phyloP scores from a whole-genome alignment of 495 filamentous ascomycete genomes.

The Trichoderma asperelloides region DNA sequence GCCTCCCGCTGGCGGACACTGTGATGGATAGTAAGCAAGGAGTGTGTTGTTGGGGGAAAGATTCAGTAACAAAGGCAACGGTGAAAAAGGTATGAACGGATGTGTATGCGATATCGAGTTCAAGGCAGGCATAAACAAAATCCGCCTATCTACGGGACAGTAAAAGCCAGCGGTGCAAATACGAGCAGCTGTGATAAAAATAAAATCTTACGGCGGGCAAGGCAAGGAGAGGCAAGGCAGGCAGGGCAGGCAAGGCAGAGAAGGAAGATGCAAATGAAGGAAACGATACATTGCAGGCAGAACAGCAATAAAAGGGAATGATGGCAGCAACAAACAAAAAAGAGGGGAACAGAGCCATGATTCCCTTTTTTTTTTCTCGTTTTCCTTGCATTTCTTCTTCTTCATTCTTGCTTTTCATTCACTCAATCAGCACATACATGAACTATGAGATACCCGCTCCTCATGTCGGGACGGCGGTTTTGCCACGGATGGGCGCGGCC shows the following conservation, averaged over 20 bases:
- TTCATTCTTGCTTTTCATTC: background rate
- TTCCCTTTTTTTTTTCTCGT: background rate
- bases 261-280: background rate
- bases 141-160: background rate
- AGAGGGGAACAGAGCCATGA: background rate
- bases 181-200: background rate
- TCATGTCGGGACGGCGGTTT: background rate
- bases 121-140: background rate
- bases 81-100: too few relatives aligned
- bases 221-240: too few relatives aligned
- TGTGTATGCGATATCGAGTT: background rate
- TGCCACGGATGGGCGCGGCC: background rate
- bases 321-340: background rate
- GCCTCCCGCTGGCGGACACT: slow-evolving; percentile 33
- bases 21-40: background rate
- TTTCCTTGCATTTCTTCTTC: background rate
- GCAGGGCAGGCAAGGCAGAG: background rate
- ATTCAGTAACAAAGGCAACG: too few relatives aligned
- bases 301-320: background rate
- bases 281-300: background rate
- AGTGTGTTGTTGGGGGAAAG: background rate
- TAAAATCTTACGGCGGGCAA: background rate
- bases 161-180: background rate
- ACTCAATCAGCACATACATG: background rate
- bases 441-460: background rate